Conservation (phyloP, 1,284 basidiomycete genomes). For the Marasmius tenuissimus region DNA sequence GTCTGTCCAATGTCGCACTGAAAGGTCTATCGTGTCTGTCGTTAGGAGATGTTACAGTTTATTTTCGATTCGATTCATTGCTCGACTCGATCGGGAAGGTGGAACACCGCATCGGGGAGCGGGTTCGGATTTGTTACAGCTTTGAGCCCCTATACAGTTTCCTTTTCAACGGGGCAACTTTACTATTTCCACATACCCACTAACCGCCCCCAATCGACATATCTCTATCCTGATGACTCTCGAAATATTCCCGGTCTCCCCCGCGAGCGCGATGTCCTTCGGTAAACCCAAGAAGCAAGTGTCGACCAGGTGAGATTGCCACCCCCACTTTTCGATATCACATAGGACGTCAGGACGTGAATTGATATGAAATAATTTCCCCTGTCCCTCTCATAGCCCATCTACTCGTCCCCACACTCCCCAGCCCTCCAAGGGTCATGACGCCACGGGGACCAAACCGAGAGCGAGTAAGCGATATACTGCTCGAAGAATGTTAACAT, state of each 20-base stretch:
- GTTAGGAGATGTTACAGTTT: not conserved
- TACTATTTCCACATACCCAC: not conserved
- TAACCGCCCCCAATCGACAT: not conserved
- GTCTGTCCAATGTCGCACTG: not conserved
- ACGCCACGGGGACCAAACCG: not conserved
- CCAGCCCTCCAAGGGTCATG: not conserved
- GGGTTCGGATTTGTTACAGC: not conserved
- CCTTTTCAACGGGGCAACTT: not conserved
- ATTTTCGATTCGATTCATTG: not conserved
- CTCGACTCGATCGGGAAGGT: not conserved
- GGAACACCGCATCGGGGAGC: not conserved
- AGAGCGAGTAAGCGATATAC: not conserved
- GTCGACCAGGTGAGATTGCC: constrained; percentile 5
- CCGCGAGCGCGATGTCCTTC: not conserved
- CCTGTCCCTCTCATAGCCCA: not conserved
- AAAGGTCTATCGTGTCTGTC: not conserved
- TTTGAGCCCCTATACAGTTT: not conserved
- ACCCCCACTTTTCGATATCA: not conserved
- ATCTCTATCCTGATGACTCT: not conserved
- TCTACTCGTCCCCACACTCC: constrained; percentile 1
- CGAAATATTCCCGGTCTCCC: not conserved
- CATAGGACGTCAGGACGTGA: not conserved
- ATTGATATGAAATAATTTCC: not conserved
- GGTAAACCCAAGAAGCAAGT: not conserved
- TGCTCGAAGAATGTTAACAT: not conserved